These are phyloP conservation scores for Cercophora samala DNA, from an alignment of 495 filamentous ascomycete species.

Conservation along the genomic window DNA sequence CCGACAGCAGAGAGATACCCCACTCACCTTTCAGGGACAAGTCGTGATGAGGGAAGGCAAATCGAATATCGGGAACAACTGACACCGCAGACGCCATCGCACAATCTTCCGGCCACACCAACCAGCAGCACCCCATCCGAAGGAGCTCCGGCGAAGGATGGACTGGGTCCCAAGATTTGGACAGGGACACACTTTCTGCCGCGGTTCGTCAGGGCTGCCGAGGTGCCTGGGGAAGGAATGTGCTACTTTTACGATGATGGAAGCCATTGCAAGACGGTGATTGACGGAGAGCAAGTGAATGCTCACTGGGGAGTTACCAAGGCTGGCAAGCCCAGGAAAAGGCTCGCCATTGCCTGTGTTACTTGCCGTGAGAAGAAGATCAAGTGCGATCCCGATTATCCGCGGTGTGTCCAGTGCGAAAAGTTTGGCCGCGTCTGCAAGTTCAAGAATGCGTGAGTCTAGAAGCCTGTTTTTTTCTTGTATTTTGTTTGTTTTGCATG, in stretches of 20 bases:
- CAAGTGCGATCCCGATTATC: slow-evolving; percentile 85
- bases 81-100: slow-evolving; percentile 24
- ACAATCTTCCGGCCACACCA: slow-evolving; percentile 40
- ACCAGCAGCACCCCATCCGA: slow-evolving; percentile 40
- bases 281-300: slow-evolving; percentile 84
- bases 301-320: slow-evolving; percentile 92
- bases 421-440: slow-evolving; percentile 82
- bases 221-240: slow-evolving; percentile 72
- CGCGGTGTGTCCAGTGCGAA: slow-evolving; percentile 84
- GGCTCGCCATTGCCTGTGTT: slow-evolving; percentile 82
- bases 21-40: slow-evolving; percentile 18
- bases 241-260: slow-evolving; percentile 90
- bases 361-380: slow-evolving; percentile 96
- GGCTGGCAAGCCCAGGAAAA: slow-evolving; percentile 85
- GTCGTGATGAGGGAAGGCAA: slow-evolving; percentile 22
- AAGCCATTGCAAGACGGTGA: slow-evolving; percentile 73
- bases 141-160: slow-evolving; percentile 47
- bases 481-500: not conserved
- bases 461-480: not conserved
- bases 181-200: slow-evolving; percentile 58
- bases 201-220: slow-evolving; percentile 54
- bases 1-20: slow-evolving; percentile 26
- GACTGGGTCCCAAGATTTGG: slow-evolving; percentile 59
- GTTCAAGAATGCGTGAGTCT: slow-evolving; percentile 81
- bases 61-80: slow-evolving; percentile 31